Base-by-base conservation (phyloP, 768 basidiomycete species). In the Suillus decipiens region DNA sequence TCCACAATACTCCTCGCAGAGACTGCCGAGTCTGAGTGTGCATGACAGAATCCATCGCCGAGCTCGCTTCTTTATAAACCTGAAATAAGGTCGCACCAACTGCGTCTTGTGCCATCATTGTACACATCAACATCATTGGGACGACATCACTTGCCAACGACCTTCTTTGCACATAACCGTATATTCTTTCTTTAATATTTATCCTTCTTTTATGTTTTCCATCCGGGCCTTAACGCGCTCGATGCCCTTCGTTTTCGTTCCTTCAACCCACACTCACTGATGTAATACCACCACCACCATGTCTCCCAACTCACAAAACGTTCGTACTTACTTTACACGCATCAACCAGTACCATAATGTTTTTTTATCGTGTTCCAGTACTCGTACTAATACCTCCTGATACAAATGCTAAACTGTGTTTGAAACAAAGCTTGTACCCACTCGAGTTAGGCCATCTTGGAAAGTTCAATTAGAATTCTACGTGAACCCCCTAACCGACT, bases 1-100 rank as follows among this genome's bases (percentile, higher is more conserved):
- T 83, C 43, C 82, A 78, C 64, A 80, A 77, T 63, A 56, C 75
- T 62, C 61, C 53, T 69, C 59, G 68, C 66, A 59, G 63, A 59
- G 53, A 60, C 48, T 64, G 60, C 47, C 59, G 37, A 22, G 62
- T 62, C 28, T 75, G 63, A 68, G 19, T 8, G 5, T 37, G 53
- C 45, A 61, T 12, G 22, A 34, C 28, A 28, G 4, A 58, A 28
- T 28, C 3, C n/a, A 5, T 36, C 14, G 37, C 1, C 37, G 55
- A 57, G 37, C 56, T 31, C 19, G 5, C 39, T 41, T 41, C 56
- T 57, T 57, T 17, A 57, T 19, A 17, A 57, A 28, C 55, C 55
- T 57, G 39, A 37, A 48, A 48, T 28, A 48, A 50, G 24, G 48
- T 28, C 15, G 28, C 37, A 51, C 33, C 53, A 43, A 5, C 43